Evolutionary conservation across 345 rosid species (phyloP), one percentile per base, ranked within the genome.

Genomic region (Iberis pinnata): DNA sequence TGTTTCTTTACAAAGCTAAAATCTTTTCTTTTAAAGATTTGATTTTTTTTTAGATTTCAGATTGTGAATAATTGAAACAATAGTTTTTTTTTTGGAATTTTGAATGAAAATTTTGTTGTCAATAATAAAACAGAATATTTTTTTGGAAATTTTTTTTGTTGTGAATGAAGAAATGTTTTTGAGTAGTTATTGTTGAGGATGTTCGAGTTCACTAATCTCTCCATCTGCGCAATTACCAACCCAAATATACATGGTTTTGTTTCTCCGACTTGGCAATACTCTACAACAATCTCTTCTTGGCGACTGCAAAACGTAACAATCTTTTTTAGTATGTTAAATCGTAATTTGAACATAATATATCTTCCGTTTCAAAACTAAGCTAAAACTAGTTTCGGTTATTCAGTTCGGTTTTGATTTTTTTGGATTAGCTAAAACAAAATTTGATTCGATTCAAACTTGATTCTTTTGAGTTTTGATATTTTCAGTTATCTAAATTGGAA

Each of bases 221-320:
- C 82, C 89, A 3, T 71, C 72, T 42, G 68, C 66, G 50, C 89
- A 84, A 55, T 66, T 74, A 4, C 88, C 95, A 6, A 87, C 87
- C 81, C 80, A 76, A 67, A 82, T 33, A 65, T 78, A 72, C 89
- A 90, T 60, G 10, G 73, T 60, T 25, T 76, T 42, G 45, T 73
- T 54, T 61, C 73, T 79, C 9, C 69, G 70, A 16, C 83, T 64
- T 9, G 86, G 89, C 36, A 90, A 57, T 37, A 87, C 69, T 70
- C 87, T 78, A 73, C 95, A 87, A 39, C 89, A 87, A 47, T 90
- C 89, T 57, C 89, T 82, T 49, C 89, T 85, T 1, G 86, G 85
- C 36, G 92, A 75, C 92, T 85, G 83, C 73, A 65, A 57, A 43
- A 22, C 52, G 25, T 9, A 37, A 6, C n/a, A n/a, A n/a, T n/a